Base-by-base conservation (phyloP, 2,329 filamentous ascomycete genomes). In the Neopestalotiopsis sp. region DNA sequence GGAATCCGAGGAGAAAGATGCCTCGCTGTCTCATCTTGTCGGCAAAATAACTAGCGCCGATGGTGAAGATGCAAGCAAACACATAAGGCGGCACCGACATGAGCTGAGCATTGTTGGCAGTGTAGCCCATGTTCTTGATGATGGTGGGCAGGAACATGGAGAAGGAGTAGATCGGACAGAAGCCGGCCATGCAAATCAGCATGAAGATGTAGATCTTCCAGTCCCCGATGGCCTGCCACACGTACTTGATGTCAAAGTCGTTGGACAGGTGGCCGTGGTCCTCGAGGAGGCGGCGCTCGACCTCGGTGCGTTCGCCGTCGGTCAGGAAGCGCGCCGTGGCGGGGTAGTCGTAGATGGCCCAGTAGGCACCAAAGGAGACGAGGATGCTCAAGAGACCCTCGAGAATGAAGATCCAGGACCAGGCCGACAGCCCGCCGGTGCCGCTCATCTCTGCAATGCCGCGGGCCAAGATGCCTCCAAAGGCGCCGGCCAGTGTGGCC, bases 391-490 rank as follows among this genome's bases (percentile, higher is more conserved):
- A 73, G 24, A 87, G 69, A 38, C 87, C 87, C 77, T 92, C 90
- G 3, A 94, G 81, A 69, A 94, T 92, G 77, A 95, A 95, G 65
- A 95, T 94, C 92, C 91, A 94, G 1, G 87, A 83, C 92, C 92
- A 95, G 1, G 91, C 92, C 6, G 57, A 56, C 34, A 67, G 40
- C 1, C 66, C 66, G 38, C 66, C 66, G 45, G 53, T 66, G 14
- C 65, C 68, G 30, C 68, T 83, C 85, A 0, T 87, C 87, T 40
- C 83, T 84, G 81, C 78, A 66, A 88, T 87, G 3, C 81, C 86
- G 61, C 81, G 79, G 5, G 84, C 83, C 7, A 86, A 73, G 1
- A 86, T 78, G 13, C 83, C 80, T 66, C 83, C 83, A 70, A 86
- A 86, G 4, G 84, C 83, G n/a, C 84, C 84, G 4, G 84, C 84